Evolutionary conservation across 2,329 filamentous ascomycete species (phyloP), one percentile per base, ranked within the genome.

Genomic region (Apiospora malaysiana): DNA sequence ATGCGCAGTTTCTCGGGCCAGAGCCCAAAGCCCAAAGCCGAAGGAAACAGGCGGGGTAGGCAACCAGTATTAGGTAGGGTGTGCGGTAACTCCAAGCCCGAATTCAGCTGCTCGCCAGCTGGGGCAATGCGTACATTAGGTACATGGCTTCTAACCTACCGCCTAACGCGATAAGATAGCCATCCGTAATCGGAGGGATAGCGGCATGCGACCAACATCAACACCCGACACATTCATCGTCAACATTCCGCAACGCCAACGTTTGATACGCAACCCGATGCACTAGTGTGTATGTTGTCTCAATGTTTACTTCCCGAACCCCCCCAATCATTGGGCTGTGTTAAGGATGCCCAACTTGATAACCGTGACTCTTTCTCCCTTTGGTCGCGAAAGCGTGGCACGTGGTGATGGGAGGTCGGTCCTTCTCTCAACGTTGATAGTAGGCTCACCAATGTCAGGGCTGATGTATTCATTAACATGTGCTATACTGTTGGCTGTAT

Each of bases 1-100:
- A 72, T 79, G 72, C 78, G 40, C 42, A 45, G 63, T 59, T 68
- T 70, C 25, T 14, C 2, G 72, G 6, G 4, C 4, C 40, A 4
- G 7, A 32, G 6, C 27, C 27, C 21, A 25, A 14, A 56, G 23
- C 27, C 23, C 12, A 59, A 12, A 8, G 27, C 27, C 51, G 6
- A 59, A n/a, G 18, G 51, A 37, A 37, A 21, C 27, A 59, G 51
- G 51, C 51, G 56, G 56, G 56, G 56, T 63, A 63, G 40, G 40
- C 12, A 42, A 14, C 9, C 40, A 14, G 40, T 42, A 9, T 9
- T 14, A 42, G 40, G 40, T 42, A 9, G 2, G 40, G 40, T 42
- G 40, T 42, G 40, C 40, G 2, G 27, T 12, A 8, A 27, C 25
- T 32, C 18, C 49, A 18, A 18, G 49, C 49, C 25, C 2, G 27